phyloP scores from a whole-genome alignment of 768 basidiomycete genomes.

The Russula ochroleuca region DNA sequence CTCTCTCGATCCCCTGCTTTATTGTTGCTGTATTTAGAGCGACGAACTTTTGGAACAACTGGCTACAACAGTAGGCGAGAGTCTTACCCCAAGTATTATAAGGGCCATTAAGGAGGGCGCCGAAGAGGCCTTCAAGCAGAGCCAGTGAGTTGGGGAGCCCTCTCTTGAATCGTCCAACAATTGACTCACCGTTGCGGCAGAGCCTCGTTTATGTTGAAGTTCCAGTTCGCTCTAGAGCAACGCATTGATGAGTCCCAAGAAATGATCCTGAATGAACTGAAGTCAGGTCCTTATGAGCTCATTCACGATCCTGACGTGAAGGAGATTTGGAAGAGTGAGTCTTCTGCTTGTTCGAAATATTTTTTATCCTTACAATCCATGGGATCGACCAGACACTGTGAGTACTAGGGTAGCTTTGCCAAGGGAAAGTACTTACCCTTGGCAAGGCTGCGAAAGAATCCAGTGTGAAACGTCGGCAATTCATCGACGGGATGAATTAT shows the following conservation, averaged over 20 bases:
- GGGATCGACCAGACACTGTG: neutral
- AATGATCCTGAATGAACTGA: slow-evolving; percentile 23
- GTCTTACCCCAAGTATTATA: slow-evolving; percentile 7
- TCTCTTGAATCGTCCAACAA: neutral
- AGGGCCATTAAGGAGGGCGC: slow-evolving; percentile 8
- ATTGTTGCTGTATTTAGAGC: slow-evolving; percentile 2
- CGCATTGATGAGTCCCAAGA: slow-evolving; percentile 21
- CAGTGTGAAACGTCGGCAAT: slow-evolving; percentile 17
- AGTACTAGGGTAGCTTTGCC: neutral
- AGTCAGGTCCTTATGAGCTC: slow-evolving; percentile 23
- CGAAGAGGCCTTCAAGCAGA: slow-evolving; percentile 12
- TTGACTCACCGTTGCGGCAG: neutral
- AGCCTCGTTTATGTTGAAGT: slow-evolving; percentile 23
- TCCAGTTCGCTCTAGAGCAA: slow-evolving; percentile 18
- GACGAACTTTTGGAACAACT: slow-evolving; percentile 12
- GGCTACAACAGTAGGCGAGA: slow-evolving; percentile 15
- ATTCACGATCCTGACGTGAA: slow-evolving; percentile 21
- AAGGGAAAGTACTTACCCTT: neutral
- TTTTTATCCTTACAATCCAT: neutral
- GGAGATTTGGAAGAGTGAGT: slow-evolving; percentile 23
- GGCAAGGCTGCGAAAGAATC: slow-evolving; percentile 22
- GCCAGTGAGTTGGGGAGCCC: slow-evolving; percentile 12
- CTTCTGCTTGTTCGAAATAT: too few relatives aligned
- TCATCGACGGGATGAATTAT: slow-evolving; percentile 18
- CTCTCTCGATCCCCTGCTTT: neutral